Conservation (phyloP, 768 basidiomycete genomes). For the Coprinopsis sp. region DNA sequence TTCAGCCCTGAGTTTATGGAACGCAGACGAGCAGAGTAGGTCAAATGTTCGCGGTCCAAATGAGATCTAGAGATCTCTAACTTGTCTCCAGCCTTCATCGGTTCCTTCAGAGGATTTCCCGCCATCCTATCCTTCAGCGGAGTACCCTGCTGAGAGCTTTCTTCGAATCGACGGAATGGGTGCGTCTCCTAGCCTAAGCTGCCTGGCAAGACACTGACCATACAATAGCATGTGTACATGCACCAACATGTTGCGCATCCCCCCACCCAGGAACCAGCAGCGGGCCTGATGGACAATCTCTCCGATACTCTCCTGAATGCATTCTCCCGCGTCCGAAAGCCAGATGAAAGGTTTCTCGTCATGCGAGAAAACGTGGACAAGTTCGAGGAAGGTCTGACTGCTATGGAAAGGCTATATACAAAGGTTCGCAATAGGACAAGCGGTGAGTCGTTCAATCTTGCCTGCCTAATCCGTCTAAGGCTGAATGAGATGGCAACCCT, state of each 20-base stretch:
- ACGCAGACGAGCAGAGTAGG: conserved; percentile 81
- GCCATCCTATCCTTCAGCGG: conserved; percentile 91
- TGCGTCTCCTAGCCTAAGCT: conserved; percentile 30
- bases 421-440: conserved; percentile 77
- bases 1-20: conserved; percentile 99
- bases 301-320: conserved; percentile 96
- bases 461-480: conserved; percentile 52
- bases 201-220: conserved; percentile 5
- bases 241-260: conserved; percentile 94
- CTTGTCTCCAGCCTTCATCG: conserved; percentile 67
- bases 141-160: conserved; percentile 90
- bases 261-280: conserved; percentile 73
- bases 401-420: conserved; percentile 77
- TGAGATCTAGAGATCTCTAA: conserved; percentile 3
- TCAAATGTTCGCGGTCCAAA: conserved; percentile 6
- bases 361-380: conserved; percentile 93
- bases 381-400: conserved; percentile 88
- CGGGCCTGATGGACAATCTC: conserved; percentile 87
- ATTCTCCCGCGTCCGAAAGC: conserved; percentile 92
- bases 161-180: conserved; percentile 98
- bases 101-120: conserved; percentile 85
- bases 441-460: conserved; percentile 55
- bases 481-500: conserved; percentile 79
- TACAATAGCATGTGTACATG: conserved; percentile 84
- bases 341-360: conserved; percentile 89